Evolutionary conservation across 805 yeast genomes (phyloP), one percentile per base, ranked within the genome.

Genomic region (Monosporozyma servazzii): DNA sequence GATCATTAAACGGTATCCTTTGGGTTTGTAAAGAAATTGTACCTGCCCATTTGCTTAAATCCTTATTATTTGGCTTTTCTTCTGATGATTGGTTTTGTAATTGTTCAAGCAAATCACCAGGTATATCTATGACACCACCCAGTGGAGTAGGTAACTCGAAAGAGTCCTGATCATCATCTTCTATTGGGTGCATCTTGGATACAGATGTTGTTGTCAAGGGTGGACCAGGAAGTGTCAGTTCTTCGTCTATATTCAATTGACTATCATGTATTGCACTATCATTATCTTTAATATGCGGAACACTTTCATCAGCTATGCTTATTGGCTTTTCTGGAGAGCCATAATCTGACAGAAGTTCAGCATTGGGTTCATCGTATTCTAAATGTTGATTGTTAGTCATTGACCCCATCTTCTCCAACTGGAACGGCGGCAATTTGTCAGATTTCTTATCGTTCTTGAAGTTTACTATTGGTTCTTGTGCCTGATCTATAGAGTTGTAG

Each of bases 21-120:
- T 69, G 73, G 1, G 73, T 69, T 6, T 64, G 48, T 3, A 68
- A 51, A 2, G 64, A 56, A 29, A 69, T 59, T 48, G 61, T 63
- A 36, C 61, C 59, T n/a, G 65, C 61, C 49, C 51, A 48, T 23
- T 43, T 25, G 15, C 27, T 13, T 6, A 2, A 25, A 30, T 45
- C 27, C 21, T n/a, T 40, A 33, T 25, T 23, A 15, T 33, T 18
- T 4, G 27, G 11, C 7, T 23, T 17, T 23, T 23, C 45, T 23
- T 42, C 31, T 5, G 15, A 2, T 10, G 18, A 3, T 10, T 10
- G 3, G 5, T 18, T 39, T 18, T 39, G 4, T 21, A 20, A 31
- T 6, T 31, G 48, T 13, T 18, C 48, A 3, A 30, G 42, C 21
- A 31, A 7, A 27, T 15, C 31, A 5, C 23, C 45, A 25, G 27